Evolutionary conservation across 495 filamentous ascomycete species (phyloP).

Genomic region (Clavariopsis aquatica): DNA sequence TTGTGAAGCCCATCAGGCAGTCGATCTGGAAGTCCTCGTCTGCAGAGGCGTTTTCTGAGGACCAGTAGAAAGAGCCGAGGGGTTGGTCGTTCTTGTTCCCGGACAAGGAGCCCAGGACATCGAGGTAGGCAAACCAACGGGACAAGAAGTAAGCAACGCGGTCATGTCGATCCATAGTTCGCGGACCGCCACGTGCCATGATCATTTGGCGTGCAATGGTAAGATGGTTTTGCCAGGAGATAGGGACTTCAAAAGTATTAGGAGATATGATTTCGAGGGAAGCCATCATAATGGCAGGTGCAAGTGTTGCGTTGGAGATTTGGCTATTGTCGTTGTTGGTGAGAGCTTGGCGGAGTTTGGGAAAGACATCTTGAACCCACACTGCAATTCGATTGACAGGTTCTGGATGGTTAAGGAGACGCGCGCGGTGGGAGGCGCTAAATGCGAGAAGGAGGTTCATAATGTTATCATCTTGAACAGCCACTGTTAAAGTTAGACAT

Average conservation of each 20-base stretch:
- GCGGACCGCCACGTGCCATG: slow-evolving; percentile 62
- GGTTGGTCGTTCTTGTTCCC: slow-evolving; percentile 64
- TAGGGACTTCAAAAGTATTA: slow-evolving; percentile 71
- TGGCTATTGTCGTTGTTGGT: slow-evolving; percentile 42
- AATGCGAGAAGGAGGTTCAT: slow-evolving; percentile 79
- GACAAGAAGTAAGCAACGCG: slow-evolving; percentile 76
- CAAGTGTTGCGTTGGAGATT: slow-evolving; percentile 73
- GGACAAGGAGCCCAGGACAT: slow-evolving; percentile 75
- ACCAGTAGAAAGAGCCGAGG: slow-evolving; percentile 56
- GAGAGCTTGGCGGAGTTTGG: slow-evolving; percentile 67
- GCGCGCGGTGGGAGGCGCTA: slow-evolving; percentile 78
- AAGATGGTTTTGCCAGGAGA: slow-evolving; percentile 76
- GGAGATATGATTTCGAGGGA: slow-evolving; percentile 86
- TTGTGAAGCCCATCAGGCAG: slow-evolving; percentile 71
- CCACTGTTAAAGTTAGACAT: slow-evolving; percentile 54
- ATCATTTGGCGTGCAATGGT: slow-evolving; percentile 76
- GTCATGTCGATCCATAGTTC: slow-evolving; percentile 59
- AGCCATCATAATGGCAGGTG: slow-evolving; percentile 83
- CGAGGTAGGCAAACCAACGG: slow-evolving; percentile 84
- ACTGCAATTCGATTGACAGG: slow-evolving; percentile 75
- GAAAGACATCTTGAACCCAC: slow-evolving; percentile 79
- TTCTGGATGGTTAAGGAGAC: slow-evolving; percentile 71
- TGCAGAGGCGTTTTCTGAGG: slow-evolving; percentile 49
- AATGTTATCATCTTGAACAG: slow-evolving; percentile 65
- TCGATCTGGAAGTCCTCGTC: slow-evolving; percentile 53